Base-by-base conservation (phyloP, 345 rosid genomes). In the Pelargonium nanum region DNA sequence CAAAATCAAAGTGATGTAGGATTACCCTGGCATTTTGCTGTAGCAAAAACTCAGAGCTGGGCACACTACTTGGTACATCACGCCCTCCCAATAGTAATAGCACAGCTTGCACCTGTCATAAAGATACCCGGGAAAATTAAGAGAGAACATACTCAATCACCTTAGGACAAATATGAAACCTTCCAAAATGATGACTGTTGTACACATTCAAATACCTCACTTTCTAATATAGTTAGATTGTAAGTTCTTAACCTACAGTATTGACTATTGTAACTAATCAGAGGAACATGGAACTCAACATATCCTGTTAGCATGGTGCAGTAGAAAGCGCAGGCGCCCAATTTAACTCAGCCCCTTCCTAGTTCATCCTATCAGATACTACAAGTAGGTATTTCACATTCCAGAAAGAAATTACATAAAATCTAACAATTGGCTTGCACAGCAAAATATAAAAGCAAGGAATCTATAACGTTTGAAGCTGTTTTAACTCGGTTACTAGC, bases 101-200 rank as follows among this genome's bases (percentile, higher is more conserved):
- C 61, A 73, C 72, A 26, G 82, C 82, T 70, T 78, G 77, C 68
- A 78, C 82, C 82, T 78, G 67, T 57, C 24, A 67, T 40, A 62
- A 5, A 59, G 51, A 45, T 52, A 52, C n/a, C 40, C 40, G 57
- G 61, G 24, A 19, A 56, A 61, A 64, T 58, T 22, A 60, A 65
- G 19, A 61, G 48, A 45, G 59, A 7, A 66, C 48, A 40, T 17
- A 40, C 16, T 12, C 48, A 40, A 40, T 40, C 48, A 40, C n/a
- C n/a, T n/a, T n/a, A n/a, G n/a, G n/a, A n/a, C n/a, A n/a, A n/a
- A n/a, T n/a, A n/a, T n/a, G n/a, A n/a, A n/a, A n/a, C n/a, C n/a
- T n/a, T n/a, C n/a, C n/a, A n/a, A n/a, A n/a, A n/a, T n/a, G n/a
- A n/a, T n/a, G n/a, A n/a, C n/a, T n/a, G n/a, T n/a, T n/a, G n/a